Evolutionary conservation across 2,329 filamentous ascomycete species (phyloP), one percentile per base, ranked within the genome.

Genomic region (Didymella lethalis): DNA sequence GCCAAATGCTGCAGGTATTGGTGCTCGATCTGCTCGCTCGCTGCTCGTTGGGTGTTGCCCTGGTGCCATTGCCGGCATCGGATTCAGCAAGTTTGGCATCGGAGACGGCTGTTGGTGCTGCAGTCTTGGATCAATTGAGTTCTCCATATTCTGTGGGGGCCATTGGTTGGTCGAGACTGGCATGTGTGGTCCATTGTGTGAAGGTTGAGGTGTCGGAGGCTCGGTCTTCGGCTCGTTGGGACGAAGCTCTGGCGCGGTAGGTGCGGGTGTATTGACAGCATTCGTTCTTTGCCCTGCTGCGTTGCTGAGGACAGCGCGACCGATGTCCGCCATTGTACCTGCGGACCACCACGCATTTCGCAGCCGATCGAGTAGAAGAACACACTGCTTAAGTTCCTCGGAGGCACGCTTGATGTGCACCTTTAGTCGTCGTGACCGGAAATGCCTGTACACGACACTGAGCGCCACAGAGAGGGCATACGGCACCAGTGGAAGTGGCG

Each of bases 401-500:
- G 79, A 80, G 1, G 80, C 81, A 25, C 80, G 77, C 58, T 79
- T 79, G 67, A 80, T 78, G 63, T 81, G 79, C 25, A 80, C 78
- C 29, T 76, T 80, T 10, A 84, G 72, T 49, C 79, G 82, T 56
- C 82, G 81, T 48, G 82, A 81, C 25, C 85, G 83, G 44, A 85
- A 80, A 55, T 85, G 82, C 16, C 84, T 82, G 64, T 87, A 86
- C 2, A 84, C 82, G 1, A 86, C 84, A 2, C 82, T 82, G 59
- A 86, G 78, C 3, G 84, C 83, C 6, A 87, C 75, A 0, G 83
- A 81, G 18, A 86, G 77, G 4, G 84, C 82, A 63, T 86, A 87
- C 3, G 84, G 83, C 14, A 86, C 78, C 5, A 86, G 77, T 1
- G 85, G 84, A 4, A 86, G 72, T 0, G 83, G 83, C 25, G 84